phyloP scores from a whole-genome alignment of 352 stramenopile species.

The Globisporangium solare region DNA sequence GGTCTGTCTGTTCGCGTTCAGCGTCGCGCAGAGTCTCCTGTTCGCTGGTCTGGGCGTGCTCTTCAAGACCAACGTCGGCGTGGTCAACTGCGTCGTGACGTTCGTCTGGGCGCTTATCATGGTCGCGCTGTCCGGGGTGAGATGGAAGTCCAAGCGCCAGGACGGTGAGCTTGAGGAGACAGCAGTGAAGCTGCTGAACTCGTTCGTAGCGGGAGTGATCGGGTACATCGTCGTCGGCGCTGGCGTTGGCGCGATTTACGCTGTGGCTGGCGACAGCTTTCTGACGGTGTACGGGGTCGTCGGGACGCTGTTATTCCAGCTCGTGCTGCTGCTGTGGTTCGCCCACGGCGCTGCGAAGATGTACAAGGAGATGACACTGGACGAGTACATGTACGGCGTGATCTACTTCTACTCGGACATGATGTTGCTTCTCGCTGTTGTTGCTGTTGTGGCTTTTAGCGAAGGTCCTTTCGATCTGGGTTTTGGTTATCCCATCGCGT shows the following conservation, averaged over 20 bases:
- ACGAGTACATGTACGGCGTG: constrained; percentile 59
- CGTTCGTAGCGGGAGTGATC: not conserved
- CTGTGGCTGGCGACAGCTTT: constrained; percentile 14
- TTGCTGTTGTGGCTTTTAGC: too few species aligned
- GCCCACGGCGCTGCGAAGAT: constrained; percentile 44
- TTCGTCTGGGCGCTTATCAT: constrained; percentile 16
- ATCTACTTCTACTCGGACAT: constrained; percentile 62
- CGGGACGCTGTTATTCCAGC: constrained; percentile 31
- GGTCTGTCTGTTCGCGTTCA: constrained; percentile 19
- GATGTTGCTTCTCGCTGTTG: constrained; percentile 25
- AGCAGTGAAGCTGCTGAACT: not conserved
- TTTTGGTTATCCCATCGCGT: too few species aligned
- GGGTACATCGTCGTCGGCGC: not conserved
- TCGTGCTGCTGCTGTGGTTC: constrained; percentile 48
- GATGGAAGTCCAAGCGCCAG: not conserved
- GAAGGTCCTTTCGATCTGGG: too few species aligned
- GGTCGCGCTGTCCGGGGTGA: constrained; percentile 3
- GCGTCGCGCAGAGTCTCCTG: constrained; percentile 7
- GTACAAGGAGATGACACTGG: constrained; percentile 44
- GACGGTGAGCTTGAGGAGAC: not conserved
- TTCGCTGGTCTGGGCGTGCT: constrained; percentile 14
- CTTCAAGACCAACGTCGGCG: constrained; percentile 14
- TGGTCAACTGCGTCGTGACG: constrained; percentile 18
- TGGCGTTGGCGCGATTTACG: not conserved
- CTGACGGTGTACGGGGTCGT: constrained; percentile 27